Evolutionary conservation across 1,139 yeast species (phyloP).

Genomic region (Candida anutae): DNA sequence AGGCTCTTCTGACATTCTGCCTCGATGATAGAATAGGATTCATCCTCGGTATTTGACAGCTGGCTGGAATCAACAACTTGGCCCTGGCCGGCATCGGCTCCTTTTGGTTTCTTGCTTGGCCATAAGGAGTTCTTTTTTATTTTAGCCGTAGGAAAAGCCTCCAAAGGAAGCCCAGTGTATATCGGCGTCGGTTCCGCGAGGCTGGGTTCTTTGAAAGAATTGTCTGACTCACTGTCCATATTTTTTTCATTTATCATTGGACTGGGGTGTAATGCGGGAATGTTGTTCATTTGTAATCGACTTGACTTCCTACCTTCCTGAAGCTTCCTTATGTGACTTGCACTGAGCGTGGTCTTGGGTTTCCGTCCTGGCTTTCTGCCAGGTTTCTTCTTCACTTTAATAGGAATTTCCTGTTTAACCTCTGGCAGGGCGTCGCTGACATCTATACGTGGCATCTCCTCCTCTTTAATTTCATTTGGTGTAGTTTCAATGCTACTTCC

Average conservation of each 20-base stretch:
- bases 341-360: slow-evolving; percentile 3
- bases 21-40: slow-evolving; percentile 6
- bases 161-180: slow-evolving; percentile 63
- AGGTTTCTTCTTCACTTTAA: background rate
- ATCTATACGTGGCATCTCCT: no score
- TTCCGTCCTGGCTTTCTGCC: slow-evolving; percentile 14
- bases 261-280: no score
- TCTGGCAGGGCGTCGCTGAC: no score
- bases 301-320: background rate
- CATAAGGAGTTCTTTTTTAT: slow-evolving; percentile 45
- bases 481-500: no score
- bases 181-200: slow-evolving; percentile 43
- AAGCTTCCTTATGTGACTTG: no score
- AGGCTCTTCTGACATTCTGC: slow-evolving; percentile 1
- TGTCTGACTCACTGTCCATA: no score
- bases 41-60: slow-evolving; percentile 4
- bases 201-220: slow-evolving; percentile 50
- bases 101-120: slow-evolving; percentile 20
- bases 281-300: no score
- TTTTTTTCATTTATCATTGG: no score
- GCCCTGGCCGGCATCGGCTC: slow-evolving; percentile 6
- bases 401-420: no score
- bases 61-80: slow-evolving; percentile 4
- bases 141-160: slow-evolving; percentile 49
- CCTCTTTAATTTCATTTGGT: no score